Base-by-base conservation (phyloP, 2,329 filamentous ascomycete genomes). In the Dothidotthia symphoricarpi region DNA sequence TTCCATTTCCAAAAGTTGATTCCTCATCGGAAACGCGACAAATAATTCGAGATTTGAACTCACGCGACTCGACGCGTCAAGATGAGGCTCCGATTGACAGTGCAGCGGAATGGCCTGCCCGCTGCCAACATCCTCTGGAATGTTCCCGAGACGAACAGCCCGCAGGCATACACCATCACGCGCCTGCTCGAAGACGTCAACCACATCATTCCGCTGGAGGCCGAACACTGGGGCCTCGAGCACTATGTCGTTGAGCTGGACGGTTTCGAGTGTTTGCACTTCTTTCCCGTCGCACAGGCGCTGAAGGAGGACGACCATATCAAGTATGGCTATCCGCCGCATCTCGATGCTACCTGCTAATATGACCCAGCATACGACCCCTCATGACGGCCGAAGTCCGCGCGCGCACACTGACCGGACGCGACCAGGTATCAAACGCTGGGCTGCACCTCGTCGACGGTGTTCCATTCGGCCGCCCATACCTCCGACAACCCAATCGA, bases 191-290 rank as follows among this genome's bases (percentile, higher is more conserved):
- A 86, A 47, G 78, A 88, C 44, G 74, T 96, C 51, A 90, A 94
- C 66, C 80, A 86, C 28, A 76, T 86, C 12, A 72, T 96, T 2
- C 89, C 90, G 0, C 78, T 97, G 0, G 89, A 95, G 69, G 82
- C 83, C 39, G 75, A 76, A 27, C 75, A 88, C 43, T 95, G 88
- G 88, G 88, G 88, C 0, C 69, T 95, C 3, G 90, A 96, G 57
- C 88, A 96, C 62, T 97, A 97, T 65, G 79, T 79, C 7, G 87
- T 95, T 19, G 86, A 94, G 66, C 75, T 95, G 3, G 71, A 68
- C 13, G 81, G 78, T 30, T 96, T 87, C 51, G 91, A 97, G 68
- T 93, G 88, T 55, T 69, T 96, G 39, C 91, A 96, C 69, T 97
- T 88, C 56, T 84, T 88, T 61, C 74, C 78, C 14, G 76, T 95